Evolutionary conservation across 768 basidiomycete genomes (phyloP).

Genomic region (Psilocybe cyanescens): DNA sequence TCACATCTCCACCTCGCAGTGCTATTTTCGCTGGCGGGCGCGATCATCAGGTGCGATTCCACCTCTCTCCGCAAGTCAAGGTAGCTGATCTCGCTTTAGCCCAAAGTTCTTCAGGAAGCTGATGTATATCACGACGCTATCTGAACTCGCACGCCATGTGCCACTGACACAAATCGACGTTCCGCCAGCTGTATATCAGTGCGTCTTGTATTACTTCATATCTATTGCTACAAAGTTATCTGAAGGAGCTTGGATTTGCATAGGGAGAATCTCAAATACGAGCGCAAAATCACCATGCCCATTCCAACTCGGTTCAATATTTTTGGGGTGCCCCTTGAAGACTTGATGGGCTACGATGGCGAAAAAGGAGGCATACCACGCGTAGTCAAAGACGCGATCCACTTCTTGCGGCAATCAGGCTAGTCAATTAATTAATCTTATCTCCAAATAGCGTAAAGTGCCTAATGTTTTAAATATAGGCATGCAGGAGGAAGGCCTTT

Average conservation of each 20-base stretch:
- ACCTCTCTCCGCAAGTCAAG: too few relatives aligned
- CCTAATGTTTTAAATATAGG: constrained; percentile 32
- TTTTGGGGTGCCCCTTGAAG: constrained; percentile 83
- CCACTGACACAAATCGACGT: constrained; percentile 90
- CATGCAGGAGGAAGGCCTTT: constrained; percentile 77
- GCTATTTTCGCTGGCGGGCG: constrained; percentile 87
- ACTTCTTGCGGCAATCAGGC: constrained; percentile 70
- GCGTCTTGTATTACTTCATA: constrained; percentile 28
- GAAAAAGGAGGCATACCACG: constrained; percentile 85
- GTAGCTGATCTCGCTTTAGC: constrained; percentile 36
- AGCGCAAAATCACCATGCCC: constrained; percentile 71
- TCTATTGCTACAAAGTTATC: background rate
- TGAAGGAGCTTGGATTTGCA: background rate
- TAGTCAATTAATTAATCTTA: constrained; percentile 18
- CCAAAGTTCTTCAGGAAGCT: constrained; percentile 93
- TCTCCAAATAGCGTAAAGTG: background rate
- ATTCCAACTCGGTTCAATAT: constrained; percentile 60
- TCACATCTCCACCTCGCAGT: constrained; percentile 45
- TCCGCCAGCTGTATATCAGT: constrained; percentile 84
- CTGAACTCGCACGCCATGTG: constrained; percentile 74
- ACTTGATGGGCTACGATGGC: constrained; percentile 82
- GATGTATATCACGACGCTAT: constrained; percentile 74
- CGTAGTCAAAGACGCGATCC: constrained; percentile 76
- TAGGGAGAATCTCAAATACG: constrained; percentile 82
- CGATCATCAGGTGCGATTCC: constrained; percentile 74